Evolutionary conservation across 495 filamentous ascomycete species (phyloP), one percentile per base, ranked within the genome.

Genomic region (Aspergillus ostianus): DNA sequence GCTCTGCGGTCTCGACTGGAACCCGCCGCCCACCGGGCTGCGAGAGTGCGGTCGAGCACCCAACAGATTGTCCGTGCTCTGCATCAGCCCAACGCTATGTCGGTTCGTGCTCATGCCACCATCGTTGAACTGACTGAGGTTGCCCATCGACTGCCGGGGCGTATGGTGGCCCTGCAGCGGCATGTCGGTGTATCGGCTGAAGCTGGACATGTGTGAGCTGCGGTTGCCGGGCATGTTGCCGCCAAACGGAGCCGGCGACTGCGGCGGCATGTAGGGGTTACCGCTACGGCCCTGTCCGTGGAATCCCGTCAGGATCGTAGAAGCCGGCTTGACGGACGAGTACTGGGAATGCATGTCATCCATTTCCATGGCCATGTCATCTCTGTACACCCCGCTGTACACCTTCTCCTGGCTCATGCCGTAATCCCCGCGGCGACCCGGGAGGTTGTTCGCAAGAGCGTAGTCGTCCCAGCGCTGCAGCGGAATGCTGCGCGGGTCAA

Each of bases 391-490:
- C 2, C 72, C 78, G 12, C 70, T 63, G 58, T 76, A 77, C 55
- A 73, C 70, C 79, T 95, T 95, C 77, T 96, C 92, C 62, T 77
- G 64, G 59, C 65, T 72, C 44, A 59, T 57, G 18, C 67, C 71
- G 44, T 76, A 68, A 51, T 81, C 77, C 58, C 92, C 92, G 51
- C 94, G 91, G 53, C 95, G 90, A 44, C 94, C 94, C 53, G 94
- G 95, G 1, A 98, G 87, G 61, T 89, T 89, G 78, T 97, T 97
- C 49, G 79, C 70, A n/a, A 85, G 63, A n/a, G 95, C 95, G 67
- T 98, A 98, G 70, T 97, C 94, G 71, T 98, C 94, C 94, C 94
- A 98, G 32, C 89, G 85, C 74, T 97, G 94, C 4, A 98, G 83
- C 6, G 94, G 95, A 68, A 98, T 93, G 65, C 89, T 92, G 60